Conservation (phyloP, 768 basidiomycete genomes). For the Tricholoma sp. region DNA sequence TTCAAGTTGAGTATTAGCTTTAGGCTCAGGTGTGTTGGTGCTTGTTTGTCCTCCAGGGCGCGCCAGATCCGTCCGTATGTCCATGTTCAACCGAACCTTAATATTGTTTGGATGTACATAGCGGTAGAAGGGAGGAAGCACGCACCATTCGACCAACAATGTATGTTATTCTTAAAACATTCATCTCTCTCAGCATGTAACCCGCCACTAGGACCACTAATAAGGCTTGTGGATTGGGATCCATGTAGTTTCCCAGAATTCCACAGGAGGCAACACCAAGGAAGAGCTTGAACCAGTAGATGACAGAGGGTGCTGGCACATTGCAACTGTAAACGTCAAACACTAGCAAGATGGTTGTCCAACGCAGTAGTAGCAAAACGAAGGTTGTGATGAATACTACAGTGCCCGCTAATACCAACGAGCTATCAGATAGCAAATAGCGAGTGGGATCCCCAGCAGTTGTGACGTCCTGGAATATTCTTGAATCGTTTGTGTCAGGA, state of each 20-base stretch:
- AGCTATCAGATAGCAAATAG: no score
- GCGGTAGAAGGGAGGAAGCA: neutral
- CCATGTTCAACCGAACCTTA: neutral
- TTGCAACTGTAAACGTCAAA: neutral
- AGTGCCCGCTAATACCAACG: neutral
- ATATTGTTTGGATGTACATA: neutral
- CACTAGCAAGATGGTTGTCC: neutral
- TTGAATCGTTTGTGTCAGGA: neutral
- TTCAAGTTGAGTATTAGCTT: neutral
- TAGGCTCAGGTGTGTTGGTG: neutral
- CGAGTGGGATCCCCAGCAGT: no score
- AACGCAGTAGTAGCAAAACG: neutral
- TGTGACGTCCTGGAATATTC: neutral
- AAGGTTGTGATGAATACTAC: no score
- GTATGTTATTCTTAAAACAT: neutral
- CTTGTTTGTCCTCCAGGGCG: neutral
- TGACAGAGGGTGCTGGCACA: neutral
- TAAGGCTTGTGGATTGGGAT: neutral
- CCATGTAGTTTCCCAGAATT: neutral
- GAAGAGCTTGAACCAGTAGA: neutral
- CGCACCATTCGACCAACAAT: neutral
- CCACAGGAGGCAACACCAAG: neutral
- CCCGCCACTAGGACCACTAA: neutral
- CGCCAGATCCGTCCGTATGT: neutral
- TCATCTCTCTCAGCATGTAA: neutral